Percentiles rank a stretch among this genome's conserved stretches.
Evolutionary conservation across 805 yeast species (phyloP).

Genomic region (Priceomyces castillae): DNA sequence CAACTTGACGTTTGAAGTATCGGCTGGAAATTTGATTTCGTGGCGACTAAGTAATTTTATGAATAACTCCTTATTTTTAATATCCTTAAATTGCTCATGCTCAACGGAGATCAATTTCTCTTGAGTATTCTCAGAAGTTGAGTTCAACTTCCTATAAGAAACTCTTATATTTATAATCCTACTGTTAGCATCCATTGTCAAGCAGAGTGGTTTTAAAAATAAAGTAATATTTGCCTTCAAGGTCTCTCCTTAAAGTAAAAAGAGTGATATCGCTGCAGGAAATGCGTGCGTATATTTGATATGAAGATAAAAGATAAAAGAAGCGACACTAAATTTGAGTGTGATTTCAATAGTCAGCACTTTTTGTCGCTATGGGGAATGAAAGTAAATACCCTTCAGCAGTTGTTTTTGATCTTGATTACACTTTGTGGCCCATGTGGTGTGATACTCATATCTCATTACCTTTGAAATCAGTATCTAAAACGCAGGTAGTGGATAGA

Average conservation of each 20-base stretch:
- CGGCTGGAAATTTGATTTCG: conserved; percentile 5
- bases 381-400: conserved; percentile 32
- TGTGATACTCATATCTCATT: conserved; percentile 69
- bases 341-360: too few species aligned
- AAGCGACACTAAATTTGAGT: too few species aligned
- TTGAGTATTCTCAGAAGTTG: conserved; percentile 4
- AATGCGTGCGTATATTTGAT: neutral
- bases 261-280: conserved; percentile 5
- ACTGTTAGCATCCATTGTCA: conserved; percentile 7
- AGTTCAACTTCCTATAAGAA: conserved; percentile 8
- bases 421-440: conserved; percentile 82
- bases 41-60: conserved; percentile 6
- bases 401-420: conserved; percentile 73
- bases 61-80: conserved; percentile 13
- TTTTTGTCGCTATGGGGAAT: too few species aligned
- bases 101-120: conserved; percentile 13
- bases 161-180: conserved; percentile 12
- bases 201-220: neutral
- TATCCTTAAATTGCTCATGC: conserved; percentile 10
- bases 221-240: conserved; percentile 5
- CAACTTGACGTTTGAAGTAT: conserved; percentile 11
- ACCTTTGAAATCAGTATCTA: conserved; percentile 45
- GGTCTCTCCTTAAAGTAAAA: neutral
- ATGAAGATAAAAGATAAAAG: neutral
- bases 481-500: conserved; percentile 46